Percentiles rank a stretch among this genome's conserved stretches.
Evolutionary conservation across 78 protist species (phyloP).

Genomic region (Andalucia godoyi): DNA sequence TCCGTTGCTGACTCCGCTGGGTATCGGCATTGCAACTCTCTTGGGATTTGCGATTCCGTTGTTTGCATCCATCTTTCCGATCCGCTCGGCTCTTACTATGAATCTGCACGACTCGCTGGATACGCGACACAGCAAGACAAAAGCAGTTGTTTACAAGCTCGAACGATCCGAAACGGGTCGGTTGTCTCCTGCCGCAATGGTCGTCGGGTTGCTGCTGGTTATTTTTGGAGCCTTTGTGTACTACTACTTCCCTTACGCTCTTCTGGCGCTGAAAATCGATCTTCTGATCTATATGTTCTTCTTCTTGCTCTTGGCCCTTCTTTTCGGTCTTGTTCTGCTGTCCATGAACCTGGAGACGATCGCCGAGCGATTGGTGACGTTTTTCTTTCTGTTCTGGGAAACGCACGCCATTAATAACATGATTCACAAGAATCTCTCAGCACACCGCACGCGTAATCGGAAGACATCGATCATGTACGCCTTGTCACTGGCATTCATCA

Average conservation of each 20-base stretch:
- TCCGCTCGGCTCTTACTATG: conserved; percentile 47
- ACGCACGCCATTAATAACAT: conserved; percentile 27
- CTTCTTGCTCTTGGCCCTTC: conserved; percentile 56
- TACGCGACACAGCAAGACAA: conserved; percentile 31
- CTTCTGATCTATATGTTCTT: conserved; percentile 76
- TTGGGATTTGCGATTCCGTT: conserved; percentile 67
- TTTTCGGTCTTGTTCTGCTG: conserved; percentile 55
- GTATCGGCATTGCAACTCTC: conserved; percentile 34
- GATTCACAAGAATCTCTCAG: conserved; percentile 65
- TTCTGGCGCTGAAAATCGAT: conserved; percentile 48
- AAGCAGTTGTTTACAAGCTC: conserved; percentile 52
- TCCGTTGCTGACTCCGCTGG: neutral
- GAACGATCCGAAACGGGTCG: conserved; percentile 35
- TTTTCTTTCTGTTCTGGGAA: conserved; percentile 63
- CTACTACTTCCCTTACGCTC: conserved; percentile 70
- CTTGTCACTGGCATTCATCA: conserved; percentile 61
- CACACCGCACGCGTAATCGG: conserved; percentile 82
- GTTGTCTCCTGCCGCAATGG: conserved; percentile 3
- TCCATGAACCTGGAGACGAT: conserved; percentile 50
- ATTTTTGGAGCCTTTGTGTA: conserved; percentile 44
- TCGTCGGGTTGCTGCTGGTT: conserved; percentile 44
- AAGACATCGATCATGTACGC: conserved; percentile 85
- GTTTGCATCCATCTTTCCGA: conserved; percentile 58
- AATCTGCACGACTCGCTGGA: conserved; percentile 58
- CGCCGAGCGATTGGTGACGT: conserved; percentile 32